Evolutionary conservation across 176 grass and related monocot species (phyloP).

Genomic region (Thalia dealbata): DNA sequence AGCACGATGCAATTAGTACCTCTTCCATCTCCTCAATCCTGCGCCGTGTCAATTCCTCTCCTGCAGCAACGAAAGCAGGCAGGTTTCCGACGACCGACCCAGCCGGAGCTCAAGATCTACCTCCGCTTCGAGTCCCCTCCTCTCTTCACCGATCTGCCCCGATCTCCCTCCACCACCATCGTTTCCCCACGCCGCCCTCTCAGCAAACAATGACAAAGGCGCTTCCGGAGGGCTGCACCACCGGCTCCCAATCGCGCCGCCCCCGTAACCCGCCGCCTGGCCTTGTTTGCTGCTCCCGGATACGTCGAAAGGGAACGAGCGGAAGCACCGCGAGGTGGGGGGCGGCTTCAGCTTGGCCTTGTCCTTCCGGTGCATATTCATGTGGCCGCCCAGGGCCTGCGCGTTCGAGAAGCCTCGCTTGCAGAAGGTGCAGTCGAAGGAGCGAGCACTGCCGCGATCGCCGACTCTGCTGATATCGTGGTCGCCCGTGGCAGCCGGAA

Average conservation of each 20-base stretch:
- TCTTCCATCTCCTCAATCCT: no score
- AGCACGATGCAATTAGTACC: no score
- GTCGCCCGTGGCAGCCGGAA: neutral
- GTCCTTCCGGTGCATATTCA: constrained; percentile 66
- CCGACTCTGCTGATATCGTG: neutral
- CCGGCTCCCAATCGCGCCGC: neutral
- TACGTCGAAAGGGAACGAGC: neutral
- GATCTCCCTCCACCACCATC: neutral
- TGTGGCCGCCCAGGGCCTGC: constrained; percentile 75
- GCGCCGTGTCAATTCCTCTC: neutral
- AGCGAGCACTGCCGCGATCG: neutral
- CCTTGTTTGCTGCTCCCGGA: neutral
- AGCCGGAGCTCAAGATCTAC: neutral
- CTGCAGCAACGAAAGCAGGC: neutral
- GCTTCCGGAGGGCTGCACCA: neutral
- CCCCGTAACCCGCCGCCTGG: neutral
- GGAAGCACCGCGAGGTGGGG: neutral
- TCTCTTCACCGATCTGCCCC: neutral
- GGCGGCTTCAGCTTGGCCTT: constrained; percentile 19
- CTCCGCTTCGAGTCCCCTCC: neutral
- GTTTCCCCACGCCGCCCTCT: neutral
- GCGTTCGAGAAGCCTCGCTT: constrained; percentile 68
- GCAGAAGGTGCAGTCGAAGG: constrained; percentile 74
- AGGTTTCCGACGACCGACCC: neutral
- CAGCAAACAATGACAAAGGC: neutral